Conservation (phyloP, 768 basidiomycete genomes). For the Russula lepida region DNA sequence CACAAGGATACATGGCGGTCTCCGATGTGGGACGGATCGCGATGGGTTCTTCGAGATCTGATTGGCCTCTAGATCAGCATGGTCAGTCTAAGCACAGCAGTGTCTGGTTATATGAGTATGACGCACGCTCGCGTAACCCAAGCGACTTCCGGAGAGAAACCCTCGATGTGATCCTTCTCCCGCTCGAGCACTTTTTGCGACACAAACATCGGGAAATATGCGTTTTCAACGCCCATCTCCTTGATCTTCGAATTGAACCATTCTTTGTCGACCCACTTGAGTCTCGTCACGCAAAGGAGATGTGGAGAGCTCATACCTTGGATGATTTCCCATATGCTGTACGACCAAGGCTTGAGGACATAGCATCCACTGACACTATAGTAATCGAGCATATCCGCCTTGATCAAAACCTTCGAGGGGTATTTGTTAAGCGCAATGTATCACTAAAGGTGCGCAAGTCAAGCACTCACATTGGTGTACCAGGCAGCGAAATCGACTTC, state of each 20-base stretch:
- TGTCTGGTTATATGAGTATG: background rate
- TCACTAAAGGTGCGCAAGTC: background rate
- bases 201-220: slow-evolving; percentile 99
- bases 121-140: slow-evolving; percentile 96
- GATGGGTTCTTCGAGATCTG: slow-evolving; percentile 93
- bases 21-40: slow-evolving; percentile 98
- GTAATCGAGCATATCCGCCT: slow-evolving; percentile 98
- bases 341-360: slow-evolving; percentile 97
- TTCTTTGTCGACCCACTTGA: slow-evolving; percentile 34
- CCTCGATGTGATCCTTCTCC: slow-evolving; percentile 98
- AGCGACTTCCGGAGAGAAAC: slow-evolving; percentile 99
- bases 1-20: slow-evolving; percentile 98
- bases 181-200: slow-evolving; percentile 86
- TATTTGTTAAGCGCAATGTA: slow-evolving; percentile 8
- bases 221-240: slow-evolving; percentile 91
- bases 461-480: slow-evolving; percentile 76
- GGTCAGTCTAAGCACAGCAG: background rate
- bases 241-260: slow-evolving; percentile 95
- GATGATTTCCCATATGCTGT: slow-evolving; percentile 94
- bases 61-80: slow-evolving; percentile 54
- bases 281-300: background rate
- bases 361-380: slow-evolving; percentile 99
- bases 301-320: slow-evolving; percentile 51
- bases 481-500: slow-evolving; percentile 90
- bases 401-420: slow-evolving; percentile 73